Conservation (phyloP, 331 rosid genomes). For the Spiraea crenata region DNA sequence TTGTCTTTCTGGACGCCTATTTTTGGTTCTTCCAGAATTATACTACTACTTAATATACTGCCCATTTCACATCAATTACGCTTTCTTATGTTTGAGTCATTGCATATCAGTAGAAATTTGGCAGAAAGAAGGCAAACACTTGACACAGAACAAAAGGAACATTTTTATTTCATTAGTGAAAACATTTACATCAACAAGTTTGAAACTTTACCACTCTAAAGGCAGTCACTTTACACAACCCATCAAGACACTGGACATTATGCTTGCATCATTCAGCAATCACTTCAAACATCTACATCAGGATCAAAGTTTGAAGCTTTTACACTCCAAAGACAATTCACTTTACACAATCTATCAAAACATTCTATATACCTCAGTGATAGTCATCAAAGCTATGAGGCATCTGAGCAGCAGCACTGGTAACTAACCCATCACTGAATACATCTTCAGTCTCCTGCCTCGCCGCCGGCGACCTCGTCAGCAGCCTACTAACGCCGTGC, state of each 20-base stretch:
- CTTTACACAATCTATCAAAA: no score
- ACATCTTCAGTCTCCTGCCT: constrained; percentile 10
- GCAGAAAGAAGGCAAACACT: background rate
- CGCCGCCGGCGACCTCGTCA: background rate
- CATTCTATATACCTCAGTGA: constrained; percentile 1
- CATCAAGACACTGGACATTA: no score
- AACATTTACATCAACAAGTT: no score
- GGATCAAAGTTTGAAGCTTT: no score
- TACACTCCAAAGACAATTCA: no score
- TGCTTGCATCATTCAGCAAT: background rate
- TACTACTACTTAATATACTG: background rate
- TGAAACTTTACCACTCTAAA: no score
- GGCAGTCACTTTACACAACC: no score
- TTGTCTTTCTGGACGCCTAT: background rate
- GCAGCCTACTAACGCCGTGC: constrained; percentile 38
- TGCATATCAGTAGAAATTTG: background rate
- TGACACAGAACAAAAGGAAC: background rate
- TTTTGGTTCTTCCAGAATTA: background rate
- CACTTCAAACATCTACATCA: background rate
- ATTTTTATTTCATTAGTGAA: no score
- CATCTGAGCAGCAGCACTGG: background rate
- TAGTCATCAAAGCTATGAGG: constrained; percentile 5
- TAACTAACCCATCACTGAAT: constrained; percentile 17
- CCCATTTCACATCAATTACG: background rate
- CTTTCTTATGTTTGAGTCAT: background rate